Evolutionary conservation across 208 protist genomes (phyloP).

Genomic region (Blastocrithidia nonstop): DNA sequence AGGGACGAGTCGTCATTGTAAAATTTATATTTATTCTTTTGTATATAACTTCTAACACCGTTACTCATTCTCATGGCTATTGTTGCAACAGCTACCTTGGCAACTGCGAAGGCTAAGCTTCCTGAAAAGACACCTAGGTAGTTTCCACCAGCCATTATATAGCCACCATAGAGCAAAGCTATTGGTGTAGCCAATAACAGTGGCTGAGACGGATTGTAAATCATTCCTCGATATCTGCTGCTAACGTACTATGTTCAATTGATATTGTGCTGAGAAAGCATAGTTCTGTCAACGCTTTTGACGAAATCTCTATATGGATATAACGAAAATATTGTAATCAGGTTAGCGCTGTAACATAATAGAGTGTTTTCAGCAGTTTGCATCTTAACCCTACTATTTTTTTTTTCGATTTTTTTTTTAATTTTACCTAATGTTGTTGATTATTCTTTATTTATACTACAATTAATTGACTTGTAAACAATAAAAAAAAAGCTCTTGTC

Average conservation of each 20-base stretch:
- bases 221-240: constrained; percentile 68
- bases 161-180: constrained; percentile 61
- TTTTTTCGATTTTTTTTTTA: no score
- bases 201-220: constrained; percentile 60
- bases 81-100: constrained; percentile 52
- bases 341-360: constrained; percentile 41
- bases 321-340: constrained; percentile 38
- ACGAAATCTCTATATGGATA: constrained; percentile 80
- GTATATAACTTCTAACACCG: constrained; percentile 25
- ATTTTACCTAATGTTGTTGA: no score
- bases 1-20: constrained; percentile 28
- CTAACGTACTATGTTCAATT: constrained; percentile 24
- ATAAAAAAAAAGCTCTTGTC: no score
- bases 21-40: constrained; percentile 19
- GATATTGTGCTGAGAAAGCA: constrained; percentile 7
- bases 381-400: no score
- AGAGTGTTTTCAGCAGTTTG: background rate
- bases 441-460: no score
- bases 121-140: constrained; percentile 34
- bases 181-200: constrained; percentile 46
- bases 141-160: constrained; percentile 29
- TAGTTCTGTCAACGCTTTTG: constrained; percentile 25
- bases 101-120: constrained; percentile 29
- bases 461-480: no score
- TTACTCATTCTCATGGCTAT: constrained; percentile 46